These are phyloP conservation scores for Zoysia pacifica DNA, from an alignment of 176 grass and related monocot genomes.

Conservation along the genomic window DNA sequence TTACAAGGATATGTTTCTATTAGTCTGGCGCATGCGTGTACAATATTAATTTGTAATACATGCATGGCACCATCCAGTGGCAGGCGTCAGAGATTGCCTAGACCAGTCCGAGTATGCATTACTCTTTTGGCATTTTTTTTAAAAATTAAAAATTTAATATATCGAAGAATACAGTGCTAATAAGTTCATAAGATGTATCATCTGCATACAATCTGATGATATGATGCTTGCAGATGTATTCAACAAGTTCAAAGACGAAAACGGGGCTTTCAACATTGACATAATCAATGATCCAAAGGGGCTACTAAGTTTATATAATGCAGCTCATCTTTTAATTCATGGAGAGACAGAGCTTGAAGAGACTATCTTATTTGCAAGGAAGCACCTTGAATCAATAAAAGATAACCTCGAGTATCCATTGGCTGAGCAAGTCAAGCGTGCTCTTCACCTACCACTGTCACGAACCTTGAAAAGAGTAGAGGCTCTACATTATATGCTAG, in stretches of 20 bases:
- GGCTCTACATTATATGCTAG: background rate
- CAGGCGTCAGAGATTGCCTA: no score
- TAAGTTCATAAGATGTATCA: no score
- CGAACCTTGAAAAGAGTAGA: conserved; percentile 15
- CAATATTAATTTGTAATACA: no score
- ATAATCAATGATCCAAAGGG: conserved; percentile 24
- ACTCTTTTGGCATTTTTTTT: no score
- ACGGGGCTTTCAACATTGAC: background rate
- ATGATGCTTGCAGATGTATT: conserved; percentile 30
- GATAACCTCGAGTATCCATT: background rate
- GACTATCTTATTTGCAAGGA: background rate
- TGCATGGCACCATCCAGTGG: no score
- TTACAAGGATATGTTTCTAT: no score
- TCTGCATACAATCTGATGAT: no score
- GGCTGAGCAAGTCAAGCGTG: conserved; percentile 7
- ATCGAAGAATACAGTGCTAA: no score
- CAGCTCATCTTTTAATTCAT: conserved; percentile 7
- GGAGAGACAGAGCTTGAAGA: background rate
- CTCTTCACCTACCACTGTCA: conserved; percentile 24
- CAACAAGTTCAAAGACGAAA: conserved; percentile 13
- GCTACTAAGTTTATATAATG: conserved; percentile 31
- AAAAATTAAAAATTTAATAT: no score
- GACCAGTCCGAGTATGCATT: no score
- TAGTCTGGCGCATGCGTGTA: no score
- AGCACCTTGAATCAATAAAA: background rate